Conservation (phyloP, 2,329 filamentous ascomycete species). For the Claviceps africana region DNA sequence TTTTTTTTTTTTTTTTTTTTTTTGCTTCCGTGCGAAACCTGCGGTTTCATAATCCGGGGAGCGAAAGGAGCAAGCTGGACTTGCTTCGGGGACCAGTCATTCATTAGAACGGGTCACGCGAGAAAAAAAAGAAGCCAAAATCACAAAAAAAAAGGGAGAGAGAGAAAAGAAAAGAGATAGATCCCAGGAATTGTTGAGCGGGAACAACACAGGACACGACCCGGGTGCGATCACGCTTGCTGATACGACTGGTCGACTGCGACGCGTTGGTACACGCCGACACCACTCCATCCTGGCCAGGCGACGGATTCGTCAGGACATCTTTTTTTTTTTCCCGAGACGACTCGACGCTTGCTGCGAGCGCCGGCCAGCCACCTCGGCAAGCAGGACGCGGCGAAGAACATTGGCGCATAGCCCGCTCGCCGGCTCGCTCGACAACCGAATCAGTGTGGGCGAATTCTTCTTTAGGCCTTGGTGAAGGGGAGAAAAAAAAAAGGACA, state of each 20-base stretch:
- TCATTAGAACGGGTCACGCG: slow-evolving; percentile 6
- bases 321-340: no score
- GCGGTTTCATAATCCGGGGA: background rate
- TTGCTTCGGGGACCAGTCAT: slow-evolving; percentile 33
- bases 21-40: background rate
- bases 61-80: slow-evolving; percentile 37
- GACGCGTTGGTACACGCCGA: slow-evolving; percentile 1
- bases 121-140: background rate
- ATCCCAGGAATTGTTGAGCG: no score
- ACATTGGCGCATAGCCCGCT: background rate
- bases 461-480: background rate
- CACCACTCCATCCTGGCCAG: background rate
- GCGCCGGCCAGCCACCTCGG: background rate
- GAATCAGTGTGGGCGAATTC: background rate
- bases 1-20: no score
- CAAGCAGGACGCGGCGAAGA: background rate
- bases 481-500: background rate
- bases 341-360: background rate
- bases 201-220: background rate
- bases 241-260: slow-evolving; percentile 5
- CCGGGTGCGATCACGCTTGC: background rate
- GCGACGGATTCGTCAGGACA: slow-evolving; percentile 1
- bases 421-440: background rate
- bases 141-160: background rate
- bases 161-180: no score